phyloP scores from a whole-genome alignment of 345 rosid genomes.

The Eucalyptus curtisii region DNA sequence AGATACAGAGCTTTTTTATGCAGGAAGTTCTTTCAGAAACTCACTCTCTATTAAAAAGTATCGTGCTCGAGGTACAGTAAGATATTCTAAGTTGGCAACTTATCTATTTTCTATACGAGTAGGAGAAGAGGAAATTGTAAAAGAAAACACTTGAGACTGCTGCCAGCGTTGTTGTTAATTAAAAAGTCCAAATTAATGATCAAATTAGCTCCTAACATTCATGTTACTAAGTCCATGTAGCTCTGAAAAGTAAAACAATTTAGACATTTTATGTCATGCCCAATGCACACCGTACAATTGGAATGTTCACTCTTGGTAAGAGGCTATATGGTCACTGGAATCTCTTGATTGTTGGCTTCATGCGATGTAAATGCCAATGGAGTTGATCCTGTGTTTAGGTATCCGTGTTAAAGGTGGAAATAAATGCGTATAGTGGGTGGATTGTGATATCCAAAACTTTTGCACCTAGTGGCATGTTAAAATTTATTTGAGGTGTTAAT shows the following conservation, averaged over 20 bases:
- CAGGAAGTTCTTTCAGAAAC: slow-evolving; percentile 96
- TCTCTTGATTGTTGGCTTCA: neutral
- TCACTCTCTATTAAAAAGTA: slow-evolving; percentile 60
- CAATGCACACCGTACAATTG: neutral
- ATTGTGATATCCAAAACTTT: neutral
- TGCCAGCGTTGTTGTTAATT: neutral
- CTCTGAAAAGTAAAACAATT: neutral
- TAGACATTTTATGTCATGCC: neutral
- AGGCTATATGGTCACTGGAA: neutral
- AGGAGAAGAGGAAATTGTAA: neutral
- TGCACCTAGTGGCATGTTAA: neutral
- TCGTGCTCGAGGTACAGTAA: slow-evolving; percentile 65
- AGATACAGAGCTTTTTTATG: slow-evolving; percentile 96
- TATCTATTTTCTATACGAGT: neutral
- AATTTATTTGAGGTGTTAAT: neutral
- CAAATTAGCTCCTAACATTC: neutral
- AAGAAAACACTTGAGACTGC: neutral
- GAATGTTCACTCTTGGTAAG: neutral
- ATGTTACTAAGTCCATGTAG: neutral
- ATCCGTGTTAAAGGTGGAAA: neutral
- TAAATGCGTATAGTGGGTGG: neutral
- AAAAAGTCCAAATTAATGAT: neutral
- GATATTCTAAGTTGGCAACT: neutral
- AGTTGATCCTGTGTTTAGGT: neutral
- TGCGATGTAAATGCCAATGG: neutral